Evolutionary conservation across 768 basidiomycete genomes (phyloP), one percentile per base, ranked within the genome.

Genomic region (Sarcomyxa edulis): DNA sequence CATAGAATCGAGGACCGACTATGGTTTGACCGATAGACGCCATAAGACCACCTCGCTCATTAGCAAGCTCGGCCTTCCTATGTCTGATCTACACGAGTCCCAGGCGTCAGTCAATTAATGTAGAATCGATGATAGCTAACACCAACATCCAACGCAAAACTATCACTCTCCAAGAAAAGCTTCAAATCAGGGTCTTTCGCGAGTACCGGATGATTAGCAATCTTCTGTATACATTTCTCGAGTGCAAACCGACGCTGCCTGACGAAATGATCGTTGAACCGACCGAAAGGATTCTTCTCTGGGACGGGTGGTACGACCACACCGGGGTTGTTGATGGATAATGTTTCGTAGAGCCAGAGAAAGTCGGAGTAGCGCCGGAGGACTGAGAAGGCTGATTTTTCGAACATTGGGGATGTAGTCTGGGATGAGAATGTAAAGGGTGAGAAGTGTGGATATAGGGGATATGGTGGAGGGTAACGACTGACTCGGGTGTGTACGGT

Each of bases 291-390:
- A 44, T 85, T 90, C 70, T 99, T 99, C 59, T 95, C 96, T 0
- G 96, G 96, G 5, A 86, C 88, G 0, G 95, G 95, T 6, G 96
- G 96, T 0, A 99, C 92, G 26, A 98, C 85, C 2, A 98, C 93
- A 7, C 96, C 96, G 3, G 95, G 94, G 53, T 98, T 98, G 60
- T 97, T 97, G 48, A 63, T 56, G 0, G 81, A 83, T 2, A 99
- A 73, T 0, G 84, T 80, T 52, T 93, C 91, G 58, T 89, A 96
- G 1, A 99, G 62, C 96, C 96, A 98, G 14, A 97, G 74, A 52
- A 98, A 99, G 60, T 99, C 95, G 5, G 90, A 92, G 61, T 96
- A 99, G 22, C 96, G 82, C n/a, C 96, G 77, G 1, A 99, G 78
- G 36, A 97, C 96, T 2, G 93, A 94, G 58, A 96, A 95, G 1